Conservation (phyloP, 192 early-diverging fungal genomes). For the Coemansia sp. region DNA sequence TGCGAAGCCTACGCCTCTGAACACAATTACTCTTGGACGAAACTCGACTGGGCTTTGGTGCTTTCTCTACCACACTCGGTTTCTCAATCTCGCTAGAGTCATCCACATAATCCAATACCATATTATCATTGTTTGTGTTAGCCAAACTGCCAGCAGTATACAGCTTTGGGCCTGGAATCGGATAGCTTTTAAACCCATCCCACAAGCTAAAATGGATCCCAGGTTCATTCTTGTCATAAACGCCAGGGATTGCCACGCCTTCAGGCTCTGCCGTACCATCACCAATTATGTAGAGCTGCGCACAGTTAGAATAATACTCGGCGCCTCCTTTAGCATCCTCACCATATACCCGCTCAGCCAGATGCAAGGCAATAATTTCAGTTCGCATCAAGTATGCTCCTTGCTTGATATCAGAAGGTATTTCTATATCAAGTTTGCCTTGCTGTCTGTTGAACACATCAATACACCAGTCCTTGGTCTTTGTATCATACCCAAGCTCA, state of each 20-base stretch:
- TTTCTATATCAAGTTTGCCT: slow-evolving; percentile 21
- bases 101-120: no score
- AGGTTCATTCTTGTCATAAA: slow-evolving; percentile 10
- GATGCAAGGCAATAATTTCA: slow-evolving; percentile 29
- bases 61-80: not conserved
- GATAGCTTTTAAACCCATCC: slow-evolving; percentile 1
- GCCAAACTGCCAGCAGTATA: not conserved
- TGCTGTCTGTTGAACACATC: slow-evolving; percentile 18
- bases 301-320: slow-evolving; percentile 20
- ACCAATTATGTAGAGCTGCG: slow-evolving; percentile 8
- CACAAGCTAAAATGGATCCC: slow-evolving; percentile 11
- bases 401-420: slow-evolving; percentile 21
- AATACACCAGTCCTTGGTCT: slow-evolving; percentile 27
- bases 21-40: not conserved
- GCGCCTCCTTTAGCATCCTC: not conserved
- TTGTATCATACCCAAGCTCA: slow-evolving; percentile 23
- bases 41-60: not conserved
- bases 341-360: not conserved
- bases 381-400: slow-evolving; percentile 24
- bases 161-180: not conserved
- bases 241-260: slow-evolving; percentile 21
- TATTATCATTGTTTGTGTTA: not conserved
- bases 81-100: not conserved
- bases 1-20: not conserved
- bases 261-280: slow-evolving; percentile 6